Evolutionary conservation across 2,329 filamentous ascomycete genomes (phyloP).

Genomic region (Lecanosticta acicola): DNA sequence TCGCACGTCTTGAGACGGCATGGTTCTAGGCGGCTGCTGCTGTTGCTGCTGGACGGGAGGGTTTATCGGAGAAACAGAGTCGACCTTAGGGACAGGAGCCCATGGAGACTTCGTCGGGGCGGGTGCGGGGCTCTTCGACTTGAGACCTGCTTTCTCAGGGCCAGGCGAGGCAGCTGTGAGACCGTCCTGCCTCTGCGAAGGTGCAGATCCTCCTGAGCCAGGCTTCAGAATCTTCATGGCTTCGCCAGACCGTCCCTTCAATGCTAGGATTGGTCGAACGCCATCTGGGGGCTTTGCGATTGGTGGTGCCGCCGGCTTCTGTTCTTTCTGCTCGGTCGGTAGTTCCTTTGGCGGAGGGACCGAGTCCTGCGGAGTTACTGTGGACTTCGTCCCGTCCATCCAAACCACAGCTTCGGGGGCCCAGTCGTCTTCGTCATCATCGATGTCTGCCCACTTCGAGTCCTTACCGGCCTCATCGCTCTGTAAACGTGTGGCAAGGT

Average conservation of each 20-base stretch:
- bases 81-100: slow-evolving; percentile 79
- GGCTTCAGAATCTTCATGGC: slow-evolving; percentile 48
- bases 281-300: slow-evolving; percentile 23
- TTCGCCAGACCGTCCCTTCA: slow-evolving; percentile 35
- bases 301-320: slow-evolving; percentile 20
- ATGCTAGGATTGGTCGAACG: slow-evolving; percentile 25
- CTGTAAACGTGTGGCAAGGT: slow-evolving; percentile 72
- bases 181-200: slow-evolving; percentile 34
- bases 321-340: slow-evolving; percentile 12
- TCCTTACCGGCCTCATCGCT: slow-evolving; percentile 69
- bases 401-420: slow-evolving; percentile 78
- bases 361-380: slow-evolving; percentile 54
- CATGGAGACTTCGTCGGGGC: slow-evolving; percentile 83
- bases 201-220: slow-evolving; percentile 30
- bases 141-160: slow-evolving; percentile 58
- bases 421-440: slow-evolving; percentile 85
- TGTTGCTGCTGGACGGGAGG: slow-evolving; percentile 40
- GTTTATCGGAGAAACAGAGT: slow-evolving; percentile 70
- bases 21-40: slow-evolving; percentile 28
- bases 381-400: slow-evolving; percentile 82
- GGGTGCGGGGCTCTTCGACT: slow-evolving; percentile 65
- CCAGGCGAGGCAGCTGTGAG: slow-evolving; percentile 47
- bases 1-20: slow-evolving; percentile 52
- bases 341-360: slow-evolving; percentile 15
- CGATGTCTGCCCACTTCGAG: slow-evolving; percentile 83